phyloP scores from a whole-genome alignment of 345 rosid species.

The Ricinus communis region DNA sequence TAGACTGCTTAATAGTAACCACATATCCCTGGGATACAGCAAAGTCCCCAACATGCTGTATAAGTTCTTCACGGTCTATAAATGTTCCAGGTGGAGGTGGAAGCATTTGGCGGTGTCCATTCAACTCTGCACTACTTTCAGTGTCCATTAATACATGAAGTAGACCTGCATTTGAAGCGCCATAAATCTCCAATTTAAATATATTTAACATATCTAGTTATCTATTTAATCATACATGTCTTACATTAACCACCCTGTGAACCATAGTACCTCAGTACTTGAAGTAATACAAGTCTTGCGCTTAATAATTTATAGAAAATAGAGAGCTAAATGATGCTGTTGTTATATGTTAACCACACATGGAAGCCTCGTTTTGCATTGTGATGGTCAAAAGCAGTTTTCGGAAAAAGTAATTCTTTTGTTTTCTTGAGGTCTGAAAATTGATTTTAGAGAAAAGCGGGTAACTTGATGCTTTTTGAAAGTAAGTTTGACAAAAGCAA shows the following conservation, averaged over 20 bases:
- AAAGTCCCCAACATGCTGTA: conserved; percentile 56
- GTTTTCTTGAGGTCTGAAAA: no score
- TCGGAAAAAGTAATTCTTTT: no score
- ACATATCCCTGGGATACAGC: conserved; percentile 59
- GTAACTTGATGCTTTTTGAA: no score
- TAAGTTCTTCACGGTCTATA: conserved; percentile 58
- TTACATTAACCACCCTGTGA: not conserved
- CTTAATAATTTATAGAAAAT: no score
- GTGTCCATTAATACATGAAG: conserved; percentile 33
- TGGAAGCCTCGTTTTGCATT: no score
- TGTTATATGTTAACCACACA: no score
- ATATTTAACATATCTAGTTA: not conserved
- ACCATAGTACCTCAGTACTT: not conserved
- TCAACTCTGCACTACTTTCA: conserved; percentile 28
- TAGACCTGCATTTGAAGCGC: conserved; percentile 24
- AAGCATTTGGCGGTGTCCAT: conserved; percentile 40
- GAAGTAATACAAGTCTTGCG: not conserved
- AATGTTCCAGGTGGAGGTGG: conserved; percentile 57
- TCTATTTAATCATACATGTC: not conserved
- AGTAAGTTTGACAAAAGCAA: no score
- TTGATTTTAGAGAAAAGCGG: no score
- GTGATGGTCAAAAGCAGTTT: no score
- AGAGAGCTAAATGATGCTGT: no score
- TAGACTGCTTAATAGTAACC: conserved; percentile 58
- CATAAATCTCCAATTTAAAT: not conserved